phyloP scores from a whole-genome alignment of 129 eudicot species.

The Logfia minima region DNA sequence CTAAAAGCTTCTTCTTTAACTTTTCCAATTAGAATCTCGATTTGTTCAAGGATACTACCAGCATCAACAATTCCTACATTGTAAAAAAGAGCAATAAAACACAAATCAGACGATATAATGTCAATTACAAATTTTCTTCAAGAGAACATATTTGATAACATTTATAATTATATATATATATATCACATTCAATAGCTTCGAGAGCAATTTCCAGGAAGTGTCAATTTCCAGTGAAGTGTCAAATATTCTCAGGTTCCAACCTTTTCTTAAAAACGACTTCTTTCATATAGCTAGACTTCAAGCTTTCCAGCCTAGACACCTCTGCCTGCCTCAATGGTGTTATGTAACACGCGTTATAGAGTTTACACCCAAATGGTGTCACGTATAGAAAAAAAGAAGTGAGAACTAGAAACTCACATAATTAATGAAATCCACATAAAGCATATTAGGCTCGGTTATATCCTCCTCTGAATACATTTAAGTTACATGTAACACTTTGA shows the following conservation, averaged over 20 bases:
- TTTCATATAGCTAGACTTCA: constrained; percentile 81
- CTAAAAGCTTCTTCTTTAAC: constrained; percentile 89
- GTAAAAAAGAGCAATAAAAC: not conserved
- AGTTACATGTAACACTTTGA: constrained; percentile 67
- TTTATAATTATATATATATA: not conserved
- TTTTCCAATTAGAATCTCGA: constrained; percentile 69
- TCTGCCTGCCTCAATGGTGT: constrained; percentile 86
- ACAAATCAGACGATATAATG: constrained; percentile 15
- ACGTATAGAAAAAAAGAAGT: not conserved
- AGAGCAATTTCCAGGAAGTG: constrained; percentile 47
- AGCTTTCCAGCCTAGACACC: constrained; percentile 70
- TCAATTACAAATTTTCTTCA: not conserved
- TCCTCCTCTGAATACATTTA: constrained; percentile 78
- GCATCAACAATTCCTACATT: constrained; percentile 79
- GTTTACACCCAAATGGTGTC: not conserved
- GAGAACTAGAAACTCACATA: constrained; percentile 45
- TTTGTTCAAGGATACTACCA: constrained; percentile 75
- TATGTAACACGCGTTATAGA: not conserved
- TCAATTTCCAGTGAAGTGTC: constrained; percentile 74
- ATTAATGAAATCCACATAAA: constrained; percentile 59
- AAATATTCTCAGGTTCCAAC: constrained; percentile 71
- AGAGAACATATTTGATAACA: constrained; percentile 2
- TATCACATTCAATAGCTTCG: constrained; percentile 51
- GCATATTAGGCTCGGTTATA: constrained; percentile 61
- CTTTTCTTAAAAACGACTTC: constrained; percentile 86